A percentile compares a stretch with the other conserved stretches of the same genome.
Evolutionary conservation across 202 grass and related monocot species (phyloP).

Genomic region (Zizania palustris): DNA sequence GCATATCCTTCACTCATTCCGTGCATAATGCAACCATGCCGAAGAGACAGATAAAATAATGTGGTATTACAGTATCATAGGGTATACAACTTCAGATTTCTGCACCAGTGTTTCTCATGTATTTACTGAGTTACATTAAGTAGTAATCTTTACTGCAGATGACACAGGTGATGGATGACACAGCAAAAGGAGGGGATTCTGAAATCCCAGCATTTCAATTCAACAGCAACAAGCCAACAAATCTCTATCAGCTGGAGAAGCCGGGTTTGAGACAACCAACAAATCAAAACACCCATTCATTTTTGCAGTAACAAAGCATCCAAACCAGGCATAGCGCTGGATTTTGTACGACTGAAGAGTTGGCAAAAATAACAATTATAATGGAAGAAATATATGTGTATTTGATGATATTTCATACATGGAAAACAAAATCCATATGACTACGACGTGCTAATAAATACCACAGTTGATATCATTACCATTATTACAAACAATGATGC

Average conservation of each 20-base stretch:
- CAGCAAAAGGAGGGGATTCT: background rate
- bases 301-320: background rate
- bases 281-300: background rate
- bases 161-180: background rate
- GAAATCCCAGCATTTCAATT: conserved; percentile 7
- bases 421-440: background rate
- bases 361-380: background rate
- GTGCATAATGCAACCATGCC: too few relatives aligned
- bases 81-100: background rate
- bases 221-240: background rate
- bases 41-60: too few relatives aligned
- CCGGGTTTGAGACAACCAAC: background rate
- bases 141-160: background rate
- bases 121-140: conserved; percentile 23
- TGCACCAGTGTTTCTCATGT: conserved; percentile 5
- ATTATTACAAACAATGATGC: conserved; percentile 37
- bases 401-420: conserved; percentile 1
- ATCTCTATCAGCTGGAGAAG: background rate
- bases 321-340: background rate
- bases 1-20: too few relatives aligned
- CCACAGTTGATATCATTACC: conserved; percentile 23
- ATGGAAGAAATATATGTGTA: background rate
- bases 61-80: background rate
- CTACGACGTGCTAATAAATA: background rate
- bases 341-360: background rate